Percentiles rank a stretch among this genome's conserved stretches.
These are phyloP conservation scores for Lyophyllum semitale DNA, from an alignment of 768 basidiomycete genomes.

Conservation along the genomic window DNA sequence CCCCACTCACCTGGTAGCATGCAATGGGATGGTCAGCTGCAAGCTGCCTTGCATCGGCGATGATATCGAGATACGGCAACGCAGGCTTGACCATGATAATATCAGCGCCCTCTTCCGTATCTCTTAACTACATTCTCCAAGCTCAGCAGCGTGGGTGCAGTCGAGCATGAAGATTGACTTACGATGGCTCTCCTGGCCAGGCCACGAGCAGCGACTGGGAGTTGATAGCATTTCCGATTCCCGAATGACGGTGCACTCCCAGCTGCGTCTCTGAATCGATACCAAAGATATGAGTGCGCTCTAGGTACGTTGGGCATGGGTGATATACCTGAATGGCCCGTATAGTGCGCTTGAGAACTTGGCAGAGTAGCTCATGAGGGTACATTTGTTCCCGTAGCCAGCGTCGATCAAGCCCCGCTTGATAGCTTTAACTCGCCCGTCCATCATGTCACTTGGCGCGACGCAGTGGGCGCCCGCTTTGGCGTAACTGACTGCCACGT, in stretches of 20 bases:
- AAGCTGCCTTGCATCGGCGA: constrained; percentile 82
- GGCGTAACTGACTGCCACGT: constrained; percentile 92
- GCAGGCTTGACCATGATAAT: constrained; percentile 99
- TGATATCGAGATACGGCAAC: constrained; percentile 94
- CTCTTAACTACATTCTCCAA: constrained; percentile 67
- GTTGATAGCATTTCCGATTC: constrained; percentile 96
- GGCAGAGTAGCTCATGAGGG: constrained; percentile 95
- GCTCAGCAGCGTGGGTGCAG: background rate
- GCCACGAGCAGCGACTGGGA: constrained; percentile 86
- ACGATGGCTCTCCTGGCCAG: constrained; percentile 94
- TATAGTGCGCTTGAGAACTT: constrained; percentile 96
- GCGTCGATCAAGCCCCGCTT: constrained; percentile 83
- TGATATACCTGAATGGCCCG: constrained; percentile 85
- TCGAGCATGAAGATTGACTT: constrained; percentile 29
- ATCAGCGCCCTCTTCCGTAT: constrained; percentile 90
- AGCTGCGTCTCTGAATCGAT: constrained; percentile 82
- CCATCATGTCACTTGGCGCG: constrained; percentile 99
- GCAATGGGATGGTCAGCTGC: constrained; percentile 91
- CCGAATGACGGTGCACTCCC: constrained; percentile 95
- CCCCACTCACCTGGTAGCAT: constrained; percentile 96
- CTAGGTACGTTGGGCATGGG: background rate
- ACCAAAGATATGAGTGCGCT: background rate
- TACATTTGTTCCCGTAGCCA: constrained; percentile 85
- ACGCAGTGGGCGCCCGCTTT: constrained; percentile 97
- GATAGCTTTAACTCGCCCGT: constrained; percentile 89